Evolutionary conservation across 2,329 filamentous ascomycete species (phyloP).

Genomic region (Cercospora sp.): DNA sequence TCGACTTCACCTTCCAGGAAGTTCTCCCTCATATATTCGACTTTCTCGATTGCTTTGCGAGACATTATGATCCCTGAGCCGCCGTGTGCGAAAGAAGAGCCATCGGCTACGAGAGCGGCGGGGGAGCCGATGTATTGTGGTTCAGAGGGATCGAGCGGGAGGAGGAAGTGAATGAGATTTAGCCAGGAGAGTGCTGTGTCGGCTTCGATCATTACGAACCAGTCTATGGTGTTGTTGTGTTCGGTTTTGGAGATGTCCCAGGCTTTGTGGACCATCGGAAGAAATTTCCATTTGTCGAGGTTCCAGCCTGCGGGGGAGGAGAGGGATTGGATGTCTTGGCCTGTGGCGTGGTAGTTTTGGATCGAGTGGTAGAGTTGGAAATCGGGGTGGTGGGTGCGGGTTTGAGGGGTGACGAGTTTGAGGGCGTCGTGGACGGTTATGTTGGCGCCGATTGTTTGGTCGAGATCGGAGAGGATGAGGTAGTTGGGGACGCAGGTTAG

Average conservation of each 20-base stretch:
- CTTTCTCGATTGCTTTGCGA: slow-evolving; percentile 23
- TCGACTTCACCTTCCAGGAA: slow-evolving; percentile 5
- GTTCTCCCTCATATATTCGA: slow-evolving; percentile 6
- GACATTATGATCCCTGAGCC: slow-evolving; percentile 33
- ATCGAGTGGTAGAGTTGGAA: slow-evolving; percentile 39
- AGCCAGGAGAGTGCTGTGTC: slow-evolving; percentile 51
- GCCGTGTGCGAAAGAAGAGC: slow-evolving; percentile 28
- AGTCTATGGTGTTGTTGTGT: slow-evolving; percentile 40
- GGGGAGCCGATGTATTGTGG: slow-evolving; percentile 54
- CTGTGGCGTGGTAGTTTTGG: slow-evolving; percentile 32
- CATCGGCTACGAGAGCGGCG: slow-evolving; percentile 44
- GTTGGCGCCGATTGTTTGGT: slow-evolving; percentile 47
- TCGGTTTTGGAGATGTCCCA: slow-evolving; percentile 46
- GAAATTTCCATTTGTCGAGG: slow-evolving; percentile 59
- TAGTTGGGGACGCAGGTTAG: slow-evolving; percentile 50
- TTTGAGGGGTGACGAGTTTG: slow-evolving; percentile 28
- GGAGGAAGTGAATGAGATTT: slow-evolving; percentile 48
- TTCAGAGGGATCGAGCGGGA: slow-evolving; percentile 45
- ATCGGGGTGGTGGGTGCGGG: slow-evolving; percentile 35
- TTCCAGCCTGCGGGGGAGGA: slow-evolving; percentile 48
- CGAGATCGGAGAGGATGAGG: slow-evolving; percentile 55
- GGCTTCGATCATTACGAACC: slow-evolving; percentile 56
- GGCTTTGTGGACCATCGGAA: slow-evolving; percentile 56
- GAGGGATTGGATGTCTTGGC: slow-evolving; percentile 35
- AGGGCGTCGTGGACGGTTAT: slow-evolving; percentile 35